phyloP scores from a whole-genome alignment of 352 stramenopile genomes.

The Halophytophthora polymorphica region DNA sequence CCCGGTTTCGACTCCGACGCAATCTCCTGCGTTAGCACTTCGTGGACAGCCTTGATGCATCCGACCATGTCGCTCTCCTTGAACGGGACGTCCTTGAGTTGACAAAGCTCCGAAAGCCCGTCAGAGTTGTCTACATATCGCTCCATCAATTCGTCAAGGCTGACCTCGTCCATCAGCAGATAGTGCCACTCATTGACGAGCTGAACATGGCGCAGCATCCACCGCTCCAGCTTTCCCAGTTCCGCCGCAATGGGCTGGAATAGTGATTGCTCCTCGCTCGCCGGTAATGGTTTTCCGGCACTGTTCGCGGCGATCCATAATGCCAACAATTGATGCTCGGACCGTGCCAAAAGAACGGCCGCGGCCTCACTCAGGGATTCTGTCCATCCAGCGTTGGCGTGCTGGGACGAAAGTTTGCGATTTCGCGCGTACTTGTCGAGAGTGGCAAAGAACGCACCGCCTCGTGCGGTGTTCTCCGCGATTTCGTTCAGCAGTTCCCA shows the following conservation, averaged over 20 bases:
- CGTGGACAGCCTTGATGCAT: conserved; percentile 38
- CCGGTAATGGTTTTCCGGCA: background rate
- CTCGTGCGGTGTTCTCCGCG: conserved; percentile 12
- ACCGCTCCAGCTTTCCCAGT: conserved; percentile 49
- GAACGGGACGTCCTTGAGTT: conserved; percentile 38
- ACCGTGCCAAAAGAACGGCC: conserved; percentile 20
- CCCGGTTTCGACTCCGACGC: conserved; percentile 1
- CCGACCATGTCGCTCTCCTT: conserved; percentile 31
- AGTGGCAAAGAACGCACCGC: conserved; percentile 19
- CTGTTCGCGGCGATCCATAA: conserved; percentile 9
- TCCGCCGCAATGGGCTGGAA: conserved; percentile 33
- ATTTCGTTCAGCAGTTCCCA: conserved; percentile 24
- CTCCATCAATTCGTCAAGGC: conserved; percentile 48
- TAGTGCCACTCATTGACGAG: conserved; percentile 64
- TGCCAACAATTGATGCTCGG: conserved; percentile 9
- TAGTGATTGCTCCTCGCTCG: conserved; percentile 8
- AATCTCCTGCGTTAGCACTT: conserved; percentile 22
- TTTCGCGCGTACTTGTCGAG: conserved; percentile 17
- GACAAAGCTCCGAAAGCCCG: conserved; percentile 48
- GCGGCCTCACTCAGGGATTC: conserved; percentile 23
- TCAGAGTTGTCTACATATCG: conserved; percentile 46
- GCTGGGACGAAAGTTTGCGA: conserved; percentile 16
- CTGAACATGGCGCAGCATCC: conserved; percentile 64
- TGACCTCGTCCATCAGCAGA: conserved; percentile 36
- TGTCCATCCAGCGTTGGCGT: conserved; percentile 16